These are phyloP conservation scores for Monilinia polystroma DNA, from an alignment of 2,329 filamentous ascomycete genomes.

Conservation along the genomic window DNA sequence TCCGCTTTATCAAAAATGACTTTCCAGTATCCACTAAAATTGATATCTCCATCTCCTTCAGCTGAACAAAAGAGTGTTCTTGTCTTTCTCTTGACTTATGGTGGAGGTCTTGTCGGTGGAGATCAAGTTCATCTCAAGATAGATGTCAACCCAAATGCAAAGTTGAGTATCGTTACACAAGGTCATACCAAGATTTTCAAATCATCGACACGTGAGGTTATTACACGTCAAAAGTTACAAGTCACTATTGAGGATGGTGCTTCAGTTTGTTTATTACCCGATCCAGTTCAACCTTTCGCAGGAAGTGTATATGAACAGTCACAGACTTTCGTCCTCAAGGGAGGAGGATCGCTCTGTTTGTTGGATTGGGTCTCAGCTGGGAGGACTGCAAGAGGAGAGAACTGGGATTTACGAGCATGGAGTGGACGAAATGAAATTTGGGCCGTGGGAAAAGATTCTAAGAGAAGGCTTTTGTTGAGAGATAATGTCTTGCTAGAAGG, in stretches of 20 bases:
- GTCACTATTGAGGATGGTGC: conserved; percentile 52
- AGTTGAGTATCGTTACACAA: conserved; percentile 66
- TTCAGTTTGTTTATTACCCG: conserved; percentile 71
- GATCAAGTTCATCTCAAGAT: conserved; percentile 75
- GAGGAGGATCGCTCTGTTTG: conserved; percentile 67
- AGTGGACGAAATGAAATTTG: conserved; percentile 87
- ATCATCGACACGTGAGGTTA: conserved; percentile 55
- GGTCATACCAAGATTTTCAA: conserved; percentile 97
- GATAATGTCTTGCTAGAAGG: conserved; percentile 77
- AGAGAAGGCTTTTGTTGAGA: conserved; percentile 69
- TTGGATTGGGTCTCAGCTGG: conserved; percentile 95
- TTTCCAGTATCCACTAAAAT: conserved; percentile 93
- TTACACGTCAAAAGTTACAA: conserved; percentile 58
- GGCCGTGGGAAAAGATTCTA: conserved; percentile 45
- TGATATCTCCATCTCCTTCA: conserved; percentile 76
- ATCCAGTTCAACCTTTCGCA: conserved; percentile 89
- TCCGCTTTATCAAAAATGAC: conserved; percentile 72
- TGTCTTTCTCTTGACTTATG: conserved; percentile 90
- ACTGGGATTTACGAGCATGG: conserved; percentile 82
- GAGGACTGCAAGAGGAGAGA: conserved; percentile 77
- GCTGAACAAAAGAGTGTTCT: conserved; percentile 66
- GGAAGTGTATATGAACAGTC: conserved; percentile 80
- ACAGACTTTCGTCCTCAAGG: conserved; percentile 69
- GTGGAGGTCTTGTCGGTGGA: conserved; percentile 86
- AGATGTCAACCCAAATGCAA: conserved; percentile 61